Percentiles rank a stretch among this genome's conserved stretches.
Conservation (phyloP, 2,329 filamentous ascomycete species). For the Aspergillus sp. region DNA sequence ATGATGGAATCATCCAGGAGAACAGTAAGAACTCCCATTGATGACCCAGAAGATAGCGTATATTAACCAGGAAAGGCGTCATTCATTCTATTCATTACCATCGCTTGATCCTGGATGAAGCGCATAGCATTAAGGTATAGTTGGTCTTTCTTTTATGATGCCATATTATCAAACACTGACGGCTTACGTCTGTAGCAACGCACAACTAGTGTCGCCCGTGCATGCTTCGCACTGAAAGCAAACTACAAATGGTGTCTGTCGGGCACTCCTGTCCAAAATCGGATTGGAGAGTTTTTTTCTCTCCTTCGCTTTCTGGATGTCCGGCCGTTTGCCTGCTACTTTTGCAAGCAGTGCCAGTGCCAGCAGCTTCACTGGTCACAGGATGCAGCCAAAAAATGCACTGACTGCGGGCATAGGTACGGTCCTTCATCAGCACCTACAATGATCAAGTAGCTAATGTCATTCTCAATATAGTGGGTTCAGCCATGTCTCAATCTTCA, state of each 20-base stretch:
- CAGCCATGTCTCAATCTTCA: constrained; percentile 79
- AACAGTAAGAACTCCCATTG: constrained; percentile 48
- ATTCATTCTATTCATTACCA: constrained; percentile 89
- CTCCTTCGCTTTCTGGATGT: constrained; percentile 88
- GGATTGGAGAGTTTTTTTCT: constrained; percentile 96
- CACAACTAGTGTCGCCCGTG: constrained; percentile 87
- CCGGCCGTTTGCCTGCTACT: constrained; percentile 85
- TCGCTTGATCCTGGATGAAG: constrained; percentile 90
- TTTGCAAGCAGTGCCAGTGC: constrained; percentile 86
- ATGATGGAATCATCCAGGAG: constrained; percentile 78
- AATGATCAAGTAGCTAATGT: constrained; percentile 15
- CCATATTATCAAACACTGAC: background rate
- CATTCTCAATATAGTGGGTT: constrained; percentile 50
- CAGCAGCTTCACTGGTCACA: constrained; percentile 81
- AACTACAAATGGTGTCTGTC: constrained; percentile 94
- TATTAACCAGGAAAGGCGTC: constrained; percentile 52
- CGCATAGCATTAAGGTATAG: constrained; percentile 82
- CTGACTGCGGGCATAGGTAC: constrained; percentile 63
- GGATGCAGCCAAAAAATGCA: constrained; percentile 70
- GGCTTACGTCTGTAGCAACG: constrained; percentile 48
- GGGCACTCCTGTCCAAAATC: constrained; percentile 93
- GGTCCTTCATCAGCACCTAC: constrained; percentile 15
- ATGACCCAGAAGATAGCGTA: background rate
- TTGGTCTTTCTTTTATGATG: background rate
- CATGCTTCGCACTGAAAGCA: constrained; percentile 87